A percentile compares a stretch with the other conserved stretches of the same genome.
These are phyloP conservation scores for Pythium angustatum DNA, from an alignment of 352 stramenopile species.

Conservation along the genomic window DNA sequence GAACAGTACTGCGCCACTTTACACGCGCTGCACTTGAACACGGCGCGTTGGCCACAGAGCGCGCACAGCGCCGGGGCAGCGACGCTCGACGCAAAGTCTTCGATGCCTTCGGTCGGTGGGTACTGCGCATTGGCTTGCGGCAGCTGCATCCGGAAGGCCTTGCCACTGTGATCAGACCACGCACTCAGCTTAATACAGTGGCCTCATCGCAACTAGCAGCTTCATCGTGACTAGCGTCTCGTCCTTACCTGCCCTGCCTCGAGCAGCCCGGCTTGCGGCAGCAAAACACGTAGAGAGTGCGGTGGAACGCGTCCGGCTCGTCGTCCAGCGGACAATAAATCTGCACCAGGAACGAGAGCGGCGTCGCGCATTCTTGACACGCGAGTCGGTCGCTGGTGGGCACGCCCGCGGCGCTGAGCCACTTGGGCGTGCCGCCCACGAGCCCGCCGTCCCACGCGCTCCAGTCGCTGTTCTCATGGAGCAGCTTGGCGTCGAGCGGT, in stretches of 20 bases:
- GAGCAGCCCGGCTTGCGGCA: conserved; percentile 75
- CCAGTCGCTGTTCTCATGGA: conserved; percentile 72
- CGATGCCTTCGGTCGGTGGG: conserved; percentile 49
- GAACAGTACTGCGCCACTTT: conserved; percentile 79
- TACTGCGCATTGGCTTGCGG: conserved; percentile 91
- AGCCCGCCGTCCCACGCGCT: conserved; percentile 92
- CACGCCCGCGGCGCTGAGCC: conserved; percentile 72
- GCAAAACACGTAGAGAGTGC: conserved; percentile 92
- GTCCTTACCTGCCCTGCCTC: conserved; percentile 45
- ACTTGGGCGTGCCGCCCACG: conserved; percentile 86
- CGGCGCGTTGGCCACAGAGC: conserved; percentile 62
- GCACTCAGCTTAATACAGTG: neutral
- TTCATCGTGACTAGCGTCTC: no score
- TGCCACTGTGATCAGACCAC: conserved; percentile 36
- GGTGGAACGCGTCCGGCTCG: conserved; percentile 88
- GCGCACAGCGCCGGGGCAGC: conserved; percentile 37
- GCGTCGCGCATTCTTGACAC: conserved; percentile 48
- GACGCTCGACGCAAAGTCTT: conserved; percentile 23
- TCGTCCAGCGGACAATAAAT: conserved; percentile 94
- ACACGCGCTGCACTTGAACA: conserved; percentile 72
- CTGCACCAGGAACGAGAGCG: conserved; percentile 86
- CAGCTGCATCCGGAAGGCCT: conserved; percentile 86
- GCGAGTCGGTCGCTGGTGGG: conserved; percentile 46
- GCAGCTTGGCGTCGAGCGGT: conserved; percentile 25
- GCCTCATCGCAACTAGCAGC: neutral